Evolutionary conservation across 306 rosid species (phyloP), one percentile per base, ranked within the genome.

Genomic region (Cucurbita argyrosperma): DNA sequence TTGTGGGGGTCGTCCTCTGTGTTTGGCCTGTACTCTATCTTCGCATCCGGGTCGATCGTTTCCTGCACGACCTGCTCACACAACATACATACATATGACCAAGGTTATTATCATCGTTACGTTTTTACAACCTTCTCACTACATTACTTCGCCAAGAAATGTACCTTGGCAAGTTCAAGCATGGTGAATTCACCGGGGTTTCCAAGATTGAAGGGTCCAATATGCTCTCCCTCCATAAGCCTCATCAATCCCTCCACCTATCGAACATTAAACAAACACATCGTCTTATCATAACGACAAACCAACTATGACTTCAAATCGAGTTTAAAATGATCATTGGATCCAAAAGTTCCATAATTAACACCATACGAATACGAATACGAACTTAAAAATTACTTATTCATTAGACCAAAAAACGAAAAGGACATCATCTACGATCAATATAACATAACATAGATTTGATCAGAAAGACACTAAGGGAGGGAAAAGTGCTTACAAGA

Each of bases 181-280:
- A 94, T 94, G 68, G 99, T 94, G 84, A 94, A 94, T 89, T 94
- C 99, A 76, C 99, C 99, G 0, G 99, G 99, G 43, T 94, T 94
- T 35, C 99, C 99, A 1, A 94, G 97, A 79, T 94, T 94, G 85
- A 94, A 94, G 62, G 99, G 99, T 63, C 99, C 99, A 30, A 91
- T 97, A 47, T 94, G 97, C 82, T 94, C 97, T 63, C 99, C 99
- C 85, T 91, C 99, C 99, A 94, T 94, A 6, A 94, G 92, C 63
- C 97, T 89, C 83, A 94, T 94, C 75, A 94, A 82, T 82, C 99
- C 99, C 83, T 94, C 99, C 78, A 94, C 99, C 99, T 94, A 47
- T 74, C 23, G 55, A 57, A 63, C 43, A 7, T 40, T 40, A 43
- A 45, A 45, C 49, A 45, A 45, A 45, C 12, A 8, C 49, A 11